Conservation (phyloP, 2,329 filamentous ascomycete genomes). For the Fusarium nodosum region DNA sequence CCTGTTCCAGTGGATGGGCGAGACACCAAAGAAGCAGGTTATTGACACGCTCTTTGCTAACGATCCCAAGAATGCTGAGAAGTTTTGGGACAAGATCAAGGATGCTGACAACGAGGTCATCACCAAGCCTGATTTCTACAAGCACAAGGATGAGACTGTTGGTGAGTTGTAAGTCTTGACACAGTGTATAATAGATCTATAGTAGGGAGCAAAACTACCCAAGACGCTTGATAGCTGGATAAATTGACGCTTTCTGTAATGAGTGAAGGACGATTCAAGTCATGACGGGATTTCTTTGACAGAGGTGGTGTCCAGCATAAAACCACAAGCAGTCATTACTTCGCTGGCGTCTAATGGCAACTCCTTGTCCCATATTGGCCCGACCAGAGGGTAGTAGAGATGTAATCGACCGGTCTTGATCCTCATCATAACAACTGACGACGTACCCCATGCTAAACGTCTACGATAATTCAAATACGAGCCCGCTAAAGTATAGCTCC, state of each 20-base stretch:
- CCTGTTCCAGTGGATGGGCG: conserved; percentile 81
- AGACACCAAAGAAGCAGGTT: conserved; percentile 76
- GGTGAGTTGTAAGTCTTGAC: conserved; percentile 6
- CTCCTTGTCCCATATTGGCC: neutral
- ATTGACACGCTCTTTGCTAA: conserved; percentile 75
- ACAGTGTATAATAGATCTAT: neutral
- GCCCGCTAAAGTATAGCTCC: fast-evolving
- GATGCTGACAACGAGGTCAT: conserved; percentile 71
- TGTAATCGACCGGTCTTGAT: too few relatives aligned
- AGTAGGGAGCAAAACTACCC: neutral
- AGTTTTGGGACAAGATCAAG: conserved; percentile 73
- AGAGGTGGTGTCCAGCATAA: neutral
- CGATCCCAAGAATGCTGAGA: conserved; percentile 70
- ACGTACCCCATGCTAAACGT: too few relatives aligned
- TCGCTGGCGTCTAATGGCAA: neutral
- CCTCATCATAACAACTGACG: too few relatives aligned
- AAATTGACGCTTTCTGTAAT: neutral
- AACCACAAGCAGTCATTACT: fast-evolving
- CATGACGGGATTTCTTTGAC: neutral
- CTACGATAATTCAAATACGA: fast-evolving
- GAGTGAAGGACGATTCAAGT: neutral
- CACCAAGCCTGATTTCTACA: conserved; percentile 54
- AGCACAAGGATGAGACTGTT: neutral
- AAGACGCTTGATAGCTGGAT: neutral
- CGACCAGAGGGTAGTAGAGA: neutral